phyloP scores from a whole-genome alignment of 257 asterid species.

The Penstemon barbatus region DNA sequence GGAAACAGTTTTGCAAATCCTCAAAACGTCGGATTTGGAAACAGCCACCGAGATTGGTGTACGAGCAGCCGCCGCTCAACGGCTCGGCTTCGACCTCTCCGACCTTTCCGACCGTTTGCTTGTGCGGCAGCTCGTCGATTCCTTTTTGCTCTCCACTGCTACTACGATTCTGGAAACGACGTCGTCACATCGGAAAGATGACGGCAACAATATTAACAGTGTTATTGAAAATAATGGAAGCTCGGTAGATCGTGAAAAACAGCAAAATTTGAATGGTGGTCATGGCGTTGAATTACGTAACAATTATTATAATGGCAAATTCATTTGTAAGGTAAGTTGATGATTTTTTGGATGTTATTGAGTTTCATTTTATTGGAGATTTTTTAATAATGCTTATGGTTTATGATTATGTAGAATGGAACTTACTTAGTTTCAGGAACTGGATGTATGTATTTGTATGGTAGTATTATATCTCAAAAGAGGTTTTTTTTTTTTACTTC shows the following conservation, averaged over 20 bases:
- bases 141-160: conserved; percentile 53
- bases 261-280: conserved; percentile 24
- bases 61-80: conserved; percentile 49
- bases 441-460: not conserved
- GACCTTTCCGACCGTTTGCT: conserved; percentile 38
- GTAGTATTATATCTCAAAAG: not conserved
- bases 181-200: conserved; percentile 5
- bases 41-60: conserved; percentile 56
- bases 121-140: conserved; percentile 47
- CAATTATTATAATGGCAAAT: conserved; percentile 32
- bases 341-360: not conserved
- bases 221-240: not conserved
- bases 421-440: not conserved
- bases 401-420: not conserved
- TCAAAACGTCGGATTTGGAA: conserved; percentile 43
- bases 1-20: conserved; percentile 5
- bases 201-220: not conserved
- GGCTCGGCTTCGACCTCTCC: conserved; percentile 47
- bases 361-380: not conserved
- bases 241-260: conserved; percentile 8
- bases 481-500: not conserved
- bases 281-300: conserved; percentile 20
- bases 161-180: conserved; percentile 18
- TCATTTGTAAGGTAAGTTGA: conserved; percentile 56
- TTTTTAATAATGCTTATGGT: not conserved